Conservation (phyloP, 2,329 filamentous ascomycete genomes). For the Colletotrichum godetiae region DNA sequence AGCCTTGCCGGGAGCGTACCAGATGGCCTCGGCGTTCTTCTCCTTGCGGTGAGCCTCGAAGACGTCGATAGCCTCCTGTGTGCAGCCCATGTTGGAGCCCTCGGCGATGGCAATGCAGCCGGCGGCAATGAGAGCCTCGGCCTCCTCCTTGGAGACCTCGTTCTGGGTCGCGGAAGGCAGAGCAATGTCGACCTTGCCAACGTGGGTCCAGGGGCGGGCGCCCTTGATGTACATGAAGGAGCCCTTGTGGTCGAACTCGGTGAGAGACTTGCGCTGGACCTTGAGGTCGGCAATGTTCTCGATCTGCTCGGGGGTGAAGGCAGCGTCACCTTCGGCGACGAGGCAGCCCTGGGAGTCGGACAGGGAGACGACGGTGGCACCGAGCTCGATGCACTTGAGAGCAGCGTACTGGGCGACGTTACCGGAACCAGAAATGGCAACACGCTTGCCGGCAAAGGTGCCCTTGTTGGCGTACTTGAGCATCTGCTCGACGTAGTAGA, state of each 20-base stretch:
- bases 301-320: constrained; percentile 85
- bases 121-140: constrained; percentile 79
- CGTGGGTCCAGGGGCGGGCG: constrained; percentile 90
- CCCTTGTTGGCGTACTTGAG: constrained; percentile 90
- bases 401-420: constrained; percentile 99
- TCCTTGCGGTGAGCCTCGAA: constrained; percentile 84
- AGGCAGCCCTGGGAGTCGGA: constrained; percentile 92
- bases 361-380: constrained; percentile 90
- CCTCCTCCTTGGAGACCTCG: constrained; percentile 94
- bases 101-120: constrained; percentile 91
- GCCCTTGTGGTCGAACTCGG: constrained; percentile 72
- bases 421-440: constrained; percentile 95
- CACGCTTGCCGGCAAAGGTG: constrained; percentile 88
- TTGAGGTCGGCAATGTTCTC: constrained; percentile 85
- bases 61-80: constrained; percentile 91
- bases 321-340: constrained; percentile 75
- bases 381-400: constrained; percentile 95
- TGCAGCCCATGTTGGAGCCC: constrained; percentile 99
- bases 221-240: constrained; percentile 89
- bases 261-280: constrained; percentile 85
- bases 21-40: constrained; percentile 78
- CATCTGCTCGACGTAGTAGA: constrained; percentile 98
- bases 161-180: constrained; percentile 97
- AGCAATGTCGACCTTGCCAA: constrained; percentile 89
- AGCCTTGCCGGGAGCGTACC: constrained; percentile 98